These are phyloP conservation scores for Litsea cubeba DNA, from an alignment of 164 flowering plant species.

Conservation along the genomic window DNA sequence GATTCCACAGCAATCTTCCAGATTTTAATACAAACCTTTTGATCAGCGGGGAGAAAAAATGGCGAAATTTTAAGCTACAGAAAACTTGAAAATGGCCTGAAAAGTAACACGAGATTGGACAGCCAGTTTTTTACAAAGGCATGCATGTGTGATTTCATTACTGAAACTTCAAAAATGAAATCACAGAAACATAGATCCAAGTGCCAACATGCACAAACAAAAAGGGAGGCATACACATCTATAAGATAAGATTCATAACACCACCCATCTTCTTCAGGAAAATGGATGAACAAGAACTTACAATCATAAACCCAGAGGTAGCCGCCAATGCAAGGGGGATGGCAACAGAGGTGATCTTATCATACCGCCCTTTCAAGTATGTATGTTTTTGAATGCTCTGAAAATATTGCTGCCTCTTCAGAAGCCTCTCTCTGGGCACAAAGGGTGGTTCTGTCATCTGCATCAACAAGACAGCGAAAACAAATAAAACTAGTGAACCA, in stretches of 20 bases:
- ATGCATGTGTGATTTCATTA: not conserved
- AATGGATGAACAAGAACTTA: slow-evolving; percentile 25
- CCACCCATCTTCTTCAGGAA: not conserved
- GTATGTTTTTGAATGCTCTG: slow-evolving; percentile 64
- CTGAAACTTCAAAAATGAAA: not conserved
- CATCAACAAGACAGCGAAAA: not conserved
- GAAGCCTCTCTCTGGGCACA: slow-evolving; percentile 53
- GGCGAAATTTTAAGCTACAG: too few relatives aligned
- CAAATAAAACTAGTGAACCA: not conserved
- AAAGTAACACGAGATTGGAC: too few relatives aligned
- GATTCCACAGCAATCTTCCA: too few relatives aligned
- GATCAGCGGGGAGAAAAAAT: too few relatives aligned
- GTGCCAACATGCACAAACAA: not conserved
- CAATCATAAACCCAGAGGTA: slow-evolving; percentile 38
- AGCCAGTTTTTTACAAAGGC: too few relatives aligned
- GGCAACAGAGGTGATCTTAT: slow-evolving; percentile 70
- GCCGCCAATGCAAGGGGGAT: slow-evolving; percentile 63
- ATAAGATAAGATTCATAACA: not conserved
- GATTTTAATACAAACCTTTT: too few relatives aligned
- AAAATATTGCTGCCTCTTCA: slow-evolving; percentile 53
- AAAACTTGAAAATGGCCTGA: too few relatives aligned
- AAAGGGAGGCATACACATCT: not conserved
- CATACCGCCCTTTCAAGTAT: slow-evolving; percentile 57
- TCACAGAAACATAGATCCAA: not conserved
- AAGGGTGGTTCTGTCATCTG: slow-evolving; percentile 43